Base-by-base conservation (phyloP, 2,329 filamentous ascomycete species). In the Talaromyces marneffei region DNA sequence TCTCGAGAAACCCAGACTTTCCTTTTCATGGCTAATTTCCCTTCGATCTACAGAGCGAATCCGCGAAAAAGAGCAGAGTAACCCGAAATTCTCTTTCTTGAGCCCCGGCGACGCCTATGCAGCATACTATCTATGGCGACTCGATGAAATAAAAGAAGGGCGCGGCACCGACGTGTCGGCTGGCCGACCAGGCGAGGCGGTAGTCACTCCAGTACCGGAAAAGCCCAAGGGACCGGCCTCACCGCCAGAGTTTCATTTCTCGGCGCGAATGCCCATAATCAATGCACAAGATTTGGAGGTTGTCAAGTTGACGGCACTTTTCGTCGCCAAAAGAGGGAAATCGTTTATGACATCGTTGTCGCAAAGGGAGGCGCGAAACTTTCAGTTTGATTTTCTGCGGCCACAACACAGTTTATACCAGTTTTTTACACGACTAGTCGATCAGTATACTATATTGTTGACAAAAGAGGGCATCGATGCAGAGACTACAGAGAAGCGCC, bases 341-440 rank as follows among this genome's bases (percentile, higher is more conserved):
- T 87, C 89, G 64, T 99, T 94, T 78, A 91, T 96, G 85, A 97
- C 92, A 23, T 85, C 88, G 59, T 80, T 99, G 65, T 91, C 90
- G 25, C 93, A 96, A 77, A 86, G 91, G 66, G 93, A 99, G 78
- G 84, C 89, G 18, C 85, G 89, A 70, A 97, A 97, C 75, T 92
- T 87, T 67, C 93, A 99, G 73, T 99, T 97, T 74, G 92, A 97
- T 76, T 99, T 99, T 72, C 82, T 99, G 58, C 87, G 93, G 59
- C 91, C 92, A 16, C 95, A 96, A 70, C 94, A 99, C 79, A 96
- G 91, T 70, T 87, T 97, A 65, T 92, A 97, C 79, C 92, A 93
- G 74, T 97, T 94, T 79, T 97, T 97, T 76, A 90, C 91, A 68
- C 86, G 92, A 65, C 83, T 96, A 63, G 87, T 97, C 63, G 93